Percentiles rank a stretch among this genome's conserved stretches.
Evolutionary conservation across 1,284 basidiomycete species (phyloP).

Genomic region (Rhodotorula sp.): DNA sequence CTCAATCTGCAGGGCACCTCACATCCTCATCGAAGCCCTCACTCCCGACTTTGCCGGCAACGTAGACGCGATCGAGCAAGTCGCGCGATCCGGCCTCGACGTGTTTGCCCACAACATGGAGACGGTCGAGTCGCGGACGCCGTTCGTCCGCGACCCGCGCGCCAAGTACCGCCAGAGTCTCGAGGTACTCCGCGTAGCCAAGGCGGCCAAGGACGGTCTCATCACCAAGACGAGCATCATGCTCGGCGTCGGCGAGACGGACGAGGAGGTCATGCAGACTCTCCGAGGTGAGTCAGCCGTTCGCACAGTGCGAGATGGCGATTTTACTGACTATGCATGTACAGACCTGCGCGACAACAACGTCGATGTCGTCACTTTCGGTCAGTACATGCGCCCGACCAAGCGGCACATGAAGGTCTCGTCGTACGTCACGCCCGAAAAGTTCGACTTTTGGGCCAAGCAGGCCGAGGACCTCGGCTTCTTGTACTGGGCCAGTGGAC

Average conservation of each 20-base stretch:
- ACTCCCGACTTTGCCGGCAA: conserved; percentile 91
- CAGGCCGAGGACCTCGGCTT: conserved; percentile 92
- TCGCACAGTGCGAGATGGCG: neutral
- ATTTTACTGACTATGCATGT: neutral
- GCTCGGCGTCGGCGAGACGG: conserved; percentile 92
- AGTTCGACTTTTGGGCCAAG: conserved; percentile 88
- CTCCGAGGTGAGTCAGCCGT: conserved; percentile 64
- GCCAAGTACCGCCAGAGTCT: conserved; percentile 90
- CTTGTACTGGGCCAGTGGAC: conserved; percentile 94
- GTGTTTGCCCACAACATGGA: conserved; percentile 99
- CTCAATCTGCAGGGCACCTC: conserved; percentile 65
- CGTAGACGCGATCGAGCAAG: conserved; percentile 68
- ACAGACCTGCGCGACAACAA: conserved; percentile 79
- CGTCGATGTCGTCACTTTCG: conserved; percentile 98
- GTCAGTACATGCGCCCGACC: conserved; percentile 99
- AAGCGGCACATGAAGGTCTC: conserved; percentile 99
- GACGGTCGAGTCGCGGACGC: conserved; percentile 89
- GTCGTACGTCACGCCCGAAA: conserved; percentile 87
- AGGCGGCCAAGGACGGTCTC: conserved; percentile 69
- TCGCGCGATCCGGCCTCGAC: conserved; percentile 89
- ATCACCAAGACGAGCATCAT: conserved; percentile 99
- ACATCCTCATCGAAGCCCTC: conserved; percentile 93
- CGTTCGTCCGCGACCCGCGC: conserved; percentile 89
- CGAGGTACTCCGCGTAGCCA: conserved; percentile 69
- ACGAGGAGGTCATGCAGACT: conserved; percentile 78